Base-by-base conservation (phyloP, 2,329 filamentous ascomycete genomes). In the Microthyrium microscopicum region DNA sequence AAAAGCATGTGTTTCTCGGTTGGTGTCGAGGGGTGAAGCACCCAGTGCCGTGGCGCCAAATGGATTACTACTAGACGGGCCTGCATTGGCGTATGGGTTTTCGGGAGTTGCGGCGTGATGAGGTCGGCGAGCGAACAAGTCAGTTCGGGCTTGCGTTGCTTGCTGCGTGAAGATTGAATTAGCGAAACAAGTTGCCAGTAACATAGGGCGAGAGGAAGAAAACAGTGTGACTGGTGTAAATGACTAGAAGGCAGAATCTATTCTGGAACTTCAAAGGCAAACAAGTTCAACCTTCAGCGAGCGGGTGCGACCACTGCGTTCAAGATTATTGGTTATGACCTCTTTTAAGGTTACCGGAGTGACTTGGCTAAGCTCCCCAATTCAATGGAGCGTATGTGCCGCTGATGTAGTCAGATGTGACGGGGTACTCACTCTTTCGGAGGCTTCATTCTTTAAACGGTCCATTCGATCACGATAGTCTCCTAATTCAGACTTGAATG, bases 71-170 rank as follows among this genome's bases (percentile, higher is more conserved):
- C 35, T 30, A 15, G 32, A 37, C 8, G 25, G 26, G 33, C 20
- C 20, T 19, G 20, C 13, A 51, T 30, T 31, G 18, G 82, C 73
- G 52, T 95, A 95, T 0, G 89, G 89, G 48, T 95, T 95, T 54
- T 95, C 89, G 2, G 89, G 87, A 1, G 79, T 79, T n/a, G 74
- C 60, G 25, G 72, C 70, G 48, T 71, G 62, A 43, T 89, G 87
- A 2, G 84, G 82, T 29, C 89, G 67, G 33, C 89, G 68, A 18
- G 85, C 87, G 1, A 95, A 68, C 18, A 98, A 67, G 55, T 95
- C 89, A 40, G 69, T 69, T 31, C 83, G 70, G 50, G 84, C 81
- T 44, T 78, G 69, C 33, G 70, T 66, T 32, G 64, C 61, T 61
- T 64, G 60, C 62, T 68, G 35, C 36, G 17, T 33, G 18, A 26